These are phyloP conservation scores for Capsaspora owczarzaki DNA, from an alignment of 78 protist species.

Conservation along the genomic window DNA sequence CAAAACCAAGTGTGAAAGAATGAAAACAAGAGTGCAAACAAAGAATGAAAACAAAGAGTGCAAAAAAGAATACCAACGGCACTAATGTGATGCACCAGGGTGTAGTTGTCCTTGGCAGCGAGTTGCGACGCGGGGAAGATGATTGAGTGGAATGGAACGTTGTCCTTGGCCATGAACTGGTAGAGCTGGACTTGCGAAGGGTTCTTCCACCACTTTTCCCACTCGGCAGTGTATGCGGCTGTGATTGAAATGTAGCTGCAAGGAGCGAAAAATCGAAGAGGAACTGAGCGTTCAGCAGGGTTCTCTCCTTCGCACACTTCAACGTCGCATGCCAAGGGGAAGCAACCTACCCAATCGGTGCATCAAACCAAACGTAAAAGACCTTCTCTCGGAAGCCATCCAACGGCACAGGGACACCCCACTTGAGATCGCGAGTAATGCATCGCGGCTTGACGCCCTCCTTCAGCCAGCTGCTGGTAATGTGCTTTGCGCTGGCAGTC, in stretches of 20 bases:
- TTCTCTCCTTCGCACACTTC: no score
- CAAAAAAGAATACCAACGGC: conserved; percentile 8
- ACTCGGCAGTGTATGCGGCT: conserved; percentile 56
- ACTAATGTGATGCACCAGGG: conserved; percentile 34
- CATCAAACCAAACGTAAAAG: conserved; percentile 90
- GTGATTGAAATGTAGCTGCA: conserved; percentile 82
- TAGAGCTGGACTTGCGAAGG: conserved; percentile 67
- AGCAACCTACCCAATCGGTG: conserved; percentile 89
- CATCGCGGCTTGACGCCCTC: conserved; percentile 65
- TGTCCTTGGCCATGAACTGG: conserved; percentile 81
- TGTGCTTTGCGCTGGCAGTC: conserved; percentile 34
- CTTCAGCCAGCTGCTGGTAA: conserved; percentile 51
- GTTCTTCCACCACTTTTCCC: conserved; percentile 78
- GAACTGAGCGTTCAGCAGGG: no score
- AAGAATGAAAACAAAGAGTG: not conserved
- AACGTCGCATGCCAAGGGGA: no score
- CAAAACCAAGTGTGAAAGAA: not conserved
- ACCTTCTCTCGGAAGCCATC: conserved; percentile 58
- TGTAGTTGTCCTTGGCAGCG: conserved; percentile 44
- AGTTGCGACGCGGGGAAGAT: conserved; percentile 78
- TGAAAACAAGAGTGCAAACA: not conserved
- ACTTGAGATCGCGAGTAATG: conserved; percentile 81
- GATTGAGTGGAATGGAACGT: conserved; percentile 75
- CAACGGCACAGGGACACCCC: conserved; percentile 81
- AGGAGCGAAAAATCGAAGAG: no score